Percentiles rank a stretch among this genome's conserved stretches.
phyloP scores from a whole-genome alignment of 768 basidiomycete species.

The Amanita muscaria region DNA sequence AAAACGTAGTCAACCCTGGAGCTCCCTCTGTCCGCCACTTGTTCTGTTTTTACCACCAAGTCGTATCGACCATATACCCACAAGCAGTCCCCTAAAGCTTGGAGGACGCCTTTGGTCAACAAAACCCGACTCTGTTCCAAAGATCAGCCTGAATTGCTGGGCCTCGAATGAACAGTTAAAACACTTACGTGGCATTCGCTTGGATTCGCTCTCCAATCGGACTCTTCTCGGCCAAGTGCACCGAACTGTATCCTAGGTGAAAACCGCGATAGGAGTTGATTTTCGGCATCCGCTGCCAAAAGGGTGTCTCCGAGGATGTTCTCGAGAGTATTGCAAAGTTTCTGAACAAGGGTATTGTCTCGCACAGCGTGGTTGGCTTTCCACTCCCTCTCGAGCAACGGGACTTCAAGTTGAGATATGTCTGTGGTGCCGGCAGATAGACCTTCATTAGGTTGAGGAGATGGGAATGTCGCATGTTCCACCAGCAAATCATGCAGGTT shows the following conservation, averaged over 20 bases:
- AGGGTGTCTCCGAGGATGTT: slow-evolving; percentile 12
- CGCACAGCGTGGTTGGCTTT: too few relatives aligned
- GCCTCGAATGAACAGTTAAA: too few relatives aligned
- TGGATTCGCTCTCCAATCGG: slow-evolving; percentile 11
- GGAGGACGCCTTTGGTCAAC: slow-evolving; percentile 7
- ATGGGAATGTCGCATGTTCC: slow-evolving; percentile 13
- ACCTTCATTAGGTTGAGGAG: slow-evolving; percentile 8
- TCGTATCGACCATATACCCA: slow-evolving; percentile 4
- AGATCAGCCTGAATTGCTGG: too few relatives aligned
- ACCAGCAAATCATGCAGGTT: slow-evolving; percentile 12
- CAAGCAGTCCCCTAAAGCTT: slow-evolving; percentile 7
- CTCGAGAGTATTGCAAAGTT: slow-evolving; percentile 11
- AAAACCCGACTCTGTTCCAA: too few relatives aligned
- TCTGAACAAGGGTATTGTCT: too few relatives aligned
- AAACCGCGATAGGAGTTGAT: slow-evolving; percentile 12
- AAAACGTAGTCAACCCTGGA: slow-evolving; percentile 14
- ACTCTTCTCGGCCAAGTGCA: slow-evolving; percentile 4
- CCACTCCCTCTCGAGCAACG: slow-evolving; percentile 10
- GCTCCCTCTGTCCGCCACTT: slow-evolving; percentile 8
- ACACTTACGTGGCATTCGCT: too few relatives aligned
- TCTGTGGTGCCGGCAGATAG: too few relatives aligned
- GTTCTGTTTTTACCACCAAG: slow-evolving; percentile 8
- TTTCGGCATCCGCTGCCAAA: slow-evolving; percentile 11
- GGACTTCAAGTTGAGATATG: slow-evolving; percentile 8
- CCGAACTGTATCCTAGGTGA: slow-evolving; percentile 10